phyloP scores from a whole-genome alignment of 1,284 basidiomycete species.

The Ustilago esculenta region DNA sequence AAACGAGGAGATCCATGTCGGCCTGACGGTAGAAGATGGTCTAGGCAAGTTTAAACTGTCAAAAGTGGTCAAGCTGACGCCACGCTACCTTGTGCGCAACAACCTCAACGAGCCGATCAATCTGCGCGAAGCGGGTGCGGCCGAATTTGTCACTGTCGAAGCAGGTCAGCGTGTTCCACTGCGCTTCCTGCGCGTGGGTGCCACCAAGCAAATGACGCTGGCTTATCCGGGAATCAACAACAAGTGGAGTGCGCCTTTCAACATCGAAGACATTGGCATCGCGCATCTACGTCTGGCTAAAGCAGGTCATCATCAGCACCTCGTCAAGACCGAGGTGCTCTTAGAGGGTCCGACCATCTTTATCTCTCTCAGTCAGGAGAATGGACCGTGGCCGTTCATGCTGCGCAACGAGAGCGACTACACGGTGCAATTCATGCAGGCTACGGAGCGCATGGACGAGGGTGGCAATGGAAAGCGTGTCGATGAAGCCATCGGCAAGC shows the following conservation, averaged over 20 bases:
- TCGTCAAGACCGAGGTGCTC: slow-evolving; percentile 84
- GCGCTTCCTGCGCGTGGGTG: slow-evolving; percentile 75
- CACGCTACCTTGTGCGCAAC: slow-evolving; percentile 91
- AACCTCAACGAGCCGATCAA: slow-evolving; percentile 76
- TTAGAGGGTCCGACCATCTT: slow-evolving; percentile 91
- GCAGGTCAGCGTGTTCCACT: slow-evolving; percentile 76
- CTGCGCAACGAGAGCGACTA: slow-evolving; percentile 90
- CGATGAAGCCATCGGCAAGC: slow-evolving; percentile 58
- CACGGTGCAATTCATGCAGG: slow-evolving; percentile 78
- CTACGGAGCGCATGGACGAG: slow-evolving; percentile 40
- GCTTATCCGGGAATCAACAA: slow-evolving; percentile 85
- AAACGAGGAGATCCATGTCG: slow-evolving; percentile 83
- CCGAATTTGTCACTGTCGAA: slow-evolving; percentile 67
- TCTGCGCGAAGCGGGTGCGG: slow-evolving; percentile 83
- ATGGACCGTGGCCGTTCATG: slow-evolving; percentile 83
- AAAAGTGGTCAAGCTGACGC: slow-evolving; percentile 91
- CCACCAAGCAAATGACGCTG: slow-evolving; percentile 75
- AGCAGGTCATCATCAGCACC: slow-evolving; percentile 68
- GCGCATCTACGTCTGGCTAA: slow-evolving; percentile 78
- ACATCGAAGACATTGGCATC: slow-evolving; percentile 87
- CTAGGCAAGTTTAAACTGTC: slow-evolving; percentile 90
- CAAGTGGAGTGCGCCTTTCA: slow-evolving; percentile 89
- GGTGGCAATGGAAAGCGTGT: slow-evolving; percentile 23
- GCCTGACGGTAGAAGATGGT: slow-evolving; percentile 91
- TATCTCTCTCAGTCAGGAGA: slow-evolving; percentile 77